These are phyloP conservation scores for Amoebophrya sp. DNA, from an alignment of 169 alveolate species.

Conservation along the genomic window DNA sequence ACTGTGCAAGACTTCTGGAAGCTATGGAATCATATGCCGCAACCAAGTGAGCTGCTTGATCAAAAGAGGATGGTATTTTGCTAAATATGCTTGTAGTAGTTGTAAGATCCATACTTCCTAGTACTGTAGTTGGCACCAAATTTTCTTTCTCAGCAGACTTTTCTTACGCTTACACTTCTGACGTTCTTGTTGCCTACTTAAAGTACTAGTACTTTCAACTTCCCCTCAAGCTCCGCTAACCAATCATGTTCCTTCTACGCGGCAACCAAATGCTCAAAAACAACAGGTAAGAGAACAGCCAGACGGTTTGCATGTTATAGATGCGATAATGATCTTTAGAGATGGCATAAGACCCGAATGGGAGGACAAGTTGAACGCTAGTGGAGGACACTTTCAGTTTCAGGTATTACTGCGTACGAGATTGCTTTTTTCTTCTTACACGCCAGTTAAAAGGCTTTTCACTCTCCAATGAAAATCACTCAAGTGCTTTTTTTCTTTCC, in stretches of 20 bases:
- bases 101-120: no score
- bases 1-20: conserved; percentile 61
- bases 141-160: neutral
- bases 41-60: conserved; percentile 62
- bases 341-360: conserved; percentile 64
- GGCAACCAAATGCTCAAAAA: no score
- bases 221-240: no score
- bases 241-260: no score
- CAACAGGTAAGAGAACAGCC: conserved; percentile 47
- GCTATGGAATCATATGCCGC: conserved; percentile 66
- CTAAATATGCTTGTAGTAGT: no score
- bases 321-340: conserved; percentile 59
- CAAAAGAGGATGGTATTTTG: conserved; percentile 52
- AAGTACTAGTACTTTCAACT: no score
- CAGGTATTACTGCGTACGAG: conserved; percentile 41
- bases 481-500: neutral
- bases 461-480: neutral
- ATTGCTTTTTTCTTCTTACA: conserved; percentile 28
- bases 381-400: conserved; percentile 65
- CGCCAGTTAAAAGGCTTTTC: no score
- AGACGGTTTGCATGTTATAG: conserved; percentile 50
- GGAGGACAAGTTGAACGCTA: conserved; percentile 64
- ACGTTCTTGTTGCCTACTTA: no score
- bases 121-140: no score
- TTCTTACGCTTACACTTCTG: no score